phyloP scores from a whole-genome alignment of 352 stramenopile species.

The Globisporangium apiculatum region DNA sequence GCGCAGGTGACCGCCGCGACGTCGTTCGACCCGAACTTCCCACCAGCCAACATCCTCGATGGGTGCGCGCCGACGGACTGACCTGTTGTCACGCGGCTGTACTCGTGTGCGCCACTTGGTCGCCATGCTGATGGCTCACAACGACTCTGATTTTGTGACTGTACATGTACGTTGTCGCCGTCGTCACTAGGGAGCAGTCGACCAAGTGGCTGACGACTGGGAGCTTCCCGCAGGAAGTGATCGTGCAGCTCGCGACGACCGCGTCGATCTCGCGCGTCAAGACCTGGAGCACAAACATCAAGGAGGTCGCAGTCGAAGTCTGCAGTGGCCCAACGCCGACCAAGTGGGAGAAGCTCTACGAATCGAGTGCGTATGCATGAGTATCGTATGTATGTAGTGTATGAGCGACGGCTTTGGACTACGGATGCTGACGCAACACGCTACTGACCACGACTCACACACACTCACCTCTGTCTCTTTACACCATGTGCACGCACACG shows the following conservation, averaged over 20 bases:
- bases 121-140: too few relatives aligned
- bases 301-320: slow-evolving; percentile 62
- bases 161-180: not conserved
- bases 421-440: too few relatives aligned
- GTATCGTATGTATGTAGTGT: not conserved
- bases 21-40: slow-evolving; percentile 64
- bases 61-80: slow-evolving; percentile 27
- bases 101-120: too few relatives aligned
- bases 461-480: not conserved
- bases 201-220: slow-evolving; percentile 83
- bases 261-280: slow-evolving; percentile 73
- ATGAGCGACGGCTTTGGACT: too few relatives aligned
- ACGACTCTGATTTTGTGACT: too few relatives aligned
- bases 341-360: slow-evolving; percentile 79
- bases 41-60: slow-evolving; percentile 73
- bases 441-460: not conserved
- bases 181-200: slow-evolving; percentile 38
- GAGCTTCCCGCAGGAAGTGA: slow-evolving; percentile 74
- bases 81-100: not conserved
- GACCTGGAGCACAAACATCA: slow-evolving; percentile 72
- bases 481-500: not conserved
- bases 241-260: slow-evolving; percentile 72
- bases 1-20: slow-evolving; percentile 75
- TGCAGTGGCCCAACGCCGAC: slow-evolving; percentile 59
- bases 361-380: slow-evolving; percentile 37